Percentiles rank a stretch among this genome's conserved stretches.
Evolutionary conservation across 208 protist species (phyloP).

Genomic region (Acanthamoeba healyi): DNA sequence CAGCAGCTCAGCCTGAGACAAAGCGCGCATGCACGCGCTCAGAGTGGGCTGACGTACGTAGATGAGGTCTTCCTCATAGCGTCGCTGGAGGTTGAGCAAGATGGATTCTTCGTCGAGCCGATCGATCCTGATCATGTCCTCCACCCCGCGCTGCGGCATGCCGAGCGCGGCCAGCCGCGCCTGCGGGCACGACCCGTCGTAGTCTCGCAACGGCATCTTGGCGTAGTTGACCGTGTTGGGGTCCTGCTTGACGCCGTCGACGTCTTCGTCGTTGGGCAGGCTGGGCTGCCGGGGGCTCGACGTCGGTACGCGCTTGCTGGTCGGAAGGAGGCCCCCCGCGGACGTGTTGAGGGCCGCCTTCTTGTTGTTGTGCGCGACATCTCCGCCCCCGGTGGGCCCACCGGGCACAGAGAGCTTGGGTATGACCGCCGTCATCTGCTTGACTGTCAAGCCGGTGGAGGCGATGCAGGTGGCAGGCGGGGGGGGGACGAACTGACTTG

Average conservation of each 20-base stretch:
- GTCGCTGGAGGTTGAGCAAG: constrained; percentile 76
- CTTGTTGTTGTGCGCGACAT: not conserved
- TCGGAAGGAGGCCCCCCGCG: constrained; percentile 77
- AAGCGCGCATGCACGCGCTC: too few species aligned
- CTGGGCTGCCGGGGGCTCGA: constrained; percentile 73
- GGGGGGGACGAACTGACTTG: too few species aligned
- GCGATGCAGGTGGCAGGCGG: too few species aligned
- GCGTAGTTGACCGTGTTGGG: not conserved
- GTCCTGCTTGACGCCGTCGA: not conserved
- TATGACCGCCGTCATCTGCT: too few species aligned
- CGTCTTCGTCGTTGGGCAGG: not conserved
- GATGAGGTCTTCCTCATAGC: constrained; percentile 78
- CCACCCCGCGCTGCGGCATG: constrained; percentile 63
- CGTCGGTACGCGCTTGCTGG: constrained; percentile 62
- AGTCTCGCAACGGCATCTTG: not conserved
- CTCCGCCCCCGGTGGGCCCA: constrained; percentile 52
- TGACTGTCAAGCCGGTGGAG: too few species aligned
- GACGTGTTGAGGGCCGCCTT: too few species aligned
- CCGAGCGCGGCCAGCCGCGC: not conserved
- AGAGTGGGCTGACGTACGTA: constrained; percentile 78
- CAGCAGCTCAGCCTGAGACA: too few species aligned
- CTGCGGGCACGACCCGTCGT: not conserved
- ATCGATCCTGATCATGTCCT: constrained; percentile 81
- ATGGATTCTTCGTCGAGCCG: constrained; percentile 77
- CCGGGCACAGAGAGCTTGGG: too few species aligned